A percentile compares a stretch with the other conserved stretches of the same genome.
phyloP scores from a whole-genome alignment of 768 basidiomycete species.

The Lactarius indigo region DNA sequence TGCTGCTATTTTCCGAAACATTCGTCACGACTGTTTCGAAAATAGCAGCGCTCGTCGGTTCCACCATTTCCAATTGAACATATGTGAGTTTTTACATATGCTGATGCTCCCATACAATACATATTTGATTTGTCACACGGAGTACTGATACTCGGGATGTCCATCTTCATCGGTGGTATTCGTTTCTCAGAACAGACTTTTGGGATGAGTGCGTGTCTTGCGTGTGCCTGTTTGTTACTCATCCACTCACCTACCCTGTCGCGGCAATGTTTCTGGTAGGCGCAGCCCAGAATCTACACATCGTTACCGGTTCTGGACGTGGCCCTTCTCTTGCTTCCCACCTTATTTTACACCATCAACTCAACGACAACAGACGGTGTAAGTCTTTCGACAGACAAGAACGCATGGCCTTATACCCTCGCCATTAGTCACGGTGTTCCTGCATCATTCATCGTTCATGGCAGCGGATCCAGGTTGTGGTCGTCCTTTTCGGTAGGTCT shows the following conservation, averaged over 20 bases:
- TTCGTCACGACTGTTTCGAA: no score
- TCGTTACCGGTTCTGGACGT: conserved; percentile 76
- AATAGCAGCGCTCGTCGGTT: conserved; percentile 44
- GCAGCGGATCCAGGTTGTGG: conserved; percentile 37
- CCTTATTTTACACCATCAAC: conserved; percentile 63
- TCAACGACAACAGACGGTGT: conserved; percentile 19
- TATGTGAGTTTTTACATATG: conserved; percentile 31
- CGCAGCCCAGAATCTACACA: conserved; percentile 66
- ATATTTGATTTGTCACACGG: conserved; percentile 14
- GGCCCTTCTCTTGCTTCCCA: conserved; percentile 74
- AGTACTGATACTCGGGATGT: conserved; percentile 87
- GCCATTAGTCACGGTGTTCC: conserved; percentile 51
- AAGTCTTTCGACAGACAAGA: conserved; percentile 26
- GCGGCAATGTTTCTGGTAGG: conserved; percentile 30
- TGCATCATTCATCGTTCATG: conserved; percentile 5
- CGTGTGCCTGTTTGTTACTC: neutral
- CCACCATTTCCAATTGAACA: conserved; percentile 46
- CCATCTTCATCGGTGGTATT: conserved; percentile 80
- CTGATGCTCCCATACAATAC: neutral
- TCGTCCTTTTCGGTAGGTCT: conserved; percentile 47
- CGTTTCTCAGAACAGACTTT: conserved; percentile 80
- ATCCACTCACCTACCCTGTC: neutral
- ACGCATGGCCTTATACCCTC: conserved; percentile 33
- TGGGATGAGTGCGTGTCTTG: conserved; percentile 52
- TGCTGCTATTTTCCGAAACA: neutral